Evolutionary conservation across 1,139 yeast species (phyloP), one percentile per base, ranked within the genome.

Genomic region (Hemisphaericaspora subhashii): DNA sequence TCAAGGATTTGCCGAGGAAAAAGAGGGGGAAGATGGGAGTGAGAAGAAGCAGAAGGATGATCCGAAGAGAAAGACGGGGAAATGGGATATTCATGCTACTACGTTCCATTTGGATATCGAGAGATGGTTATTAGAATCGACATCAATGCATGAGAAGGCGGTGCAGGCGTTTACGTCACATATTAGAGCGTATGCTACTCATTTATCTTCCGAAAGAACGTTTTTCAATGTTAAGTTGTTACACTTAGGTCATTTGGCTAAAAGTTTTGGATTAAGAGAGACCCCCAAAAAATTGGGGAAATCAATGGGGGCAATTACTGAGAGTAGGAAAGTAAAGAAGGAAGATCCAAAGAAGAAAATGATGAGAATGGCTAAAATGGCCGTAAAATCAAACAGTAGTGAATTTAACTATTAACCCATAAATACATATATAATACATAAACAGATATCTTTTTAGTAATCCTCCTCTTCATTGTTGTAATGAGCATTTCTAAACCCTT

Each of bases 151-250:
- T 40, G 80, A 77, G 16, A 58, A 62, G 30, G 95, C 96, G 0
- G 74, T 77, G 12, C 79, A 81, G 52, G 98, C 87, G 2, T 92
- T 87, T 56, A 80, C 86, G 8, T 84, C 96, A 45, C 98, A 92
- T 60, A 72, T 92, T 31, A 75, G 98, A 55, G 98, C 98, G 0
- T 92, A 92, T 57, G 88, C 98, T n/a, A 92, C 99, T 0, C 99
- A 92, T 67, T 77, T 88, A 45, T 69, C 90, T 0, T 56, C 80
- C 1, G 98, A 94, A 60, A 77, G 92, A 54, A 75, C 72, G 32
- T 80, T 76, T 46, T 92, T 92, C 68, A 89, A 87, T 54, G 81
- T 92, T 23, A 86, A 85, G 53, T 66, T 74, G 29, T 67, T 94
- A 43, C 99, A 92, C 71, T 68, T 94, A 51, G 99, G 98, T 17